These are phyloP conservation scores for Exophiala mesophila DNA, from an alignment of 2,329 filamentous ascomycete species.

Conservation along the genomic window DNA sequence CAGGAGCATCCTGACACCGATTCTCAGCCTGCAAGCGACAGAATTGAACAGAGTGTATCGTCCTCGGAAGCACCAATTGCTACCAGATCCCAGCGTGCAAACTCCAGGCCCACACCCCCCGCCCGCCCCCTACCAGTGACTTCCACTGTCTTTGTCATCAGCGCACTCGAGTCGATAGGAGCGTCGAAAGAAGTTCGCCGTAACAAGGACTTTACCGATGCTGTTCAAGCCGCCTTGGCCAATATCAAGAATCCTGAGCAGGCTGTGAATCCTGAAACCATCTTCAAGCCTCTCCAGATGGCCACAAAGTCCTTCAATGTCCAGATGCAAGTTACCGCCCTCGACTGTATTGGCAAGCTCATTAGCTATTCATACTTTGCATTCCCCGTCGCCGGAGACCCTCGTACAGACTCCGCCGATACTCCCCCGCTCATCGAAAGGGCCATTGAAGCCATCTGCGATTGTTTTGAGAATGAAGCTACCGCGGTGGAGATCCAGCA, in stretches of 20 bases:
- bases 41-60: constrained; percentile 26
- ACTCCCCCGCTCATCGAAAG: constrained; percentile 80
- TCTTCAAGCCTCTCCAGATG: constrained; percentile 85
- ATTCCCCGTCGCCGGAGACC: constrained; percentile 52
- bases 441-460: constrained; percentile 98
- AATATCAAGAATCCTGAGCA: constrained; percentile 83
- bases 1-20: constrained; percentile 6
- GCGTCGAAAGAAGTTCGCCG: constrained; percentile 85
- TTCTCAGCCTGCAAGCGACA: constrained; percentile 19
- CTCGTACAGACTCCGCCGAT: constrained; percentile 38
- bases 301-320: constrained; percentile 84
- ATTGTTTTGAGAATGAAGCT: constrained; percentile 95
- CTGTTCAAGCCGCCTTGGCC: constrained; percentile 72
- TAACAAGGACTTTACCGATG: constrained; percentile 76
- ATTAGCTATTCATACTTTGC: constrained; percentile 99
- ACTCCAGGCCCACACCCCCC: constrained; percentile 56
- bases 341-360: constrained; percentile 97
- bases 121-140: constrained; percentile 64
- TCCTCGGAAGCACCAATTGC: neutral
- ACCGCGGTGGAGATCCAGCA: constrained; percentile 89
- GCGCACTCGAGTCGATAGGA: constrained; percentile 85
- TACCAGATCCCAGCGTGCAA: constrained; percentile 43
- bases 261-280: constrained; percentile 79
- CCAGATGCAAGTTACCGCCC: constrained; percentile 77
- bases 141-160: constrained; percentile 93